A percentile compares a stretch with the other conserved stretches of the same genome.
These are phyloP conservation scores for Colletotrichum higginsianum DNA, from an alignment of 2,329 filamentous ascomycete genomes.

Conservation along the genomic window DNA sequence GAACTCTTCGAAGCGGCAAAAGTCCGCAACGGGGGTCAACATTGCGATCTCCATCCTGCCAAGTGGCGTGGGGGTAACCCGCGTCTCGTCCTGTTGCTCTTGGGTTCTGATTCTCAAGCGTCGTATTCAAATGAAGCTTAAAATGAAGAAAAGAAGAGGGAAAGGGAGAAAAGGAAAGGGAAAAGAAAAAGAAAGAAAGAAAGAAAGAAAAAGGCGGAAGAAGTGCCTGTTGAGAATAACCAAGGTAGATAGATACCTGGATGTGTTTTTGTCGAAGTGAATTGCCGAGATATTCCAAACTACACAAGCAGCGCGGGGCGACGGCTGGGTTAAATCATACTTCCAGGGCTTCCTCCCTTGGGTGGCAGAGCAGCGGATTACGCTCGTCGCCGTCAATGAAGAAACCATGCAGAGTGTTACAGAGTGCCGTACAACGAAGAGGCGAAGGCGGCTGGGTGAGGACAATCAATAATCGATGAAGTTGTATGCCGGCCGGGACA, in stretches of 20 bases:
- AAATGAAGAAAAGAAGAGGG: too few species aligned
- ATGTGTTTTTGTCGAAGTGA: not conserved
- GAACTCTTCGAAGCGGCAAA: not conserved
- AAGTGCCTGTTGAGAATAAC: not conserved
- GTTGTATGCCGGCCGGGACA: not conserved
- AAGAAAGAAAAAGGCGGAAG: not conserved
- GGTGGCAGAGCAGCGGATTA: not conserved
- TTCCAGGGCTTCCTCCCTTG: not conserved
- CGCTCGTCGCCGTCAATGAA: not conserved
- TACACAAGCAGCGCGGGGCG: not conserved
- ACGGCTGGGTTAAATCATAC: conserved; percentile 2
- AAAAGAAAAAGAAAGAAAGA: not conserved
- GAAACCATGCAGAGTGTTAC: not conserved
- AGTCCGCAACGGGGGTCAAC: conserved; percentile 1
- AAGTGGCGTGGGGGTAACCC: not conserved
- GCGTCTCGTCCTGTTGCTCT: not conserved
- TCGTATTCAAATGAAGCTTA: too few species aligned
- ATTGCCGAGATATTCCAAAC: not conserved
- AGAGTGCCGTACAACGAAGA: not conserved
- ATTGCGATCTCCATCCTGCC: not conserved
- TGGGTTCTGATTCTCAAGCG: too few species aligned
- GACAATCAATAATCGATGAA: not conserved
- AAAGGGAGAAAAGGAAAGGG: not conserved
- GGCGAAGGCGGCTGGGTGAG: not conserved
- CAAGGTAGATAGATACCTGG: not conserved